Percentiles rank a stretch among this genome's conserved stretches.
These are phyloP conservation scores for Nannochloropsis gaditana DNA, from an alignment of 108 stramenopile genomes.

Conservation along the genomic window DNA sequence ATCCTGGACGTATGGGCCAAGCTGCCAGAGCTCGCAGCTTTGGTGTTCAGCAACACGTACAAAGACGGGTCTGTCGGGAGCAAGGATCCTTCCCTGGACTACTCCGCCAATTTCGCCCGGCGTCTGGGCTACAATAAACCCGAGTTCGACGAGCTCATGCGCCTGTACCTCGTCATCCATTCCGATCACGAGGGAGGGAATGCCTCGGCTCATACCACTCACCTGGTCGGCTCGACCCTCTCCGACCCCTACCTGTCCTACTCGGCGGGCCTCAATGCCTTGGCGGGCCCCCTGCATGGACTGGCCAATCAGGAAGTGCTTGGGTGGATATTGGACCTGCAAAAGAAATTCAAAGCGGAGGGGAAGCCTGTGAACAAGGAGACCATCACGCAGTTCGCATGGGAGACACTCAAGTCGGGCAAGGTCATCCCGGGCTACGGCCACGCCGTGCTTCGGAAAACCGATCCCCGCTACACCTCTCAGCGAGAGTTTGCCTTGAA, in stretches of 20 bases:
- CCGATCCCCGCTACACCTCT: constrained; percentile 97
- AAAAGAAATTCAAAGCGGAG: constrained; percentile 81
- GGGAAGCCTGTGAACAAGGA: constrained; percentile 90
- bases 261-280: constrained; percentile 88
- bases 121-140: constrained; percentile 92
- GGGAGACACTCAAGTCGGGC: constrained; percentile 97
- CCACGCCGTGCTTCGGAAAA: constrained; percentile 96
- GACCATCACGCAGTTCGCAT: constrained; percentile 96
- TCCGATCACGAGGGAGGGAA: constrained; percentile 99
- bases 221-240: constrained; percentile 92
- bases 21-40: constrained; percentile 93
- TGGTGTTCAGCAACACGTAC: constrained; percentile 93
- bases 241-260: constrained; percentile 91
- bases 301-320: constrained; percentile 99
- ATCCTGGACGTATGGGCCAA: constrained; percentile 87
- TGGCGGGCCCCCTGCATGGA: constrained; percentile 97
- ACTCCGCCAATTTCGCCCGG: constrained; percentile 96
- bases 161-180: constrained; percentile 98
- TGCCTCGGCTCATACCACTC: constrained; percentile 96
- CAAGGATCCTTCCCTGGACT: constrained; percentile 86
- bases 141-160: constrained; percentile 96
- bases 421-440: constrained; percentile 99
- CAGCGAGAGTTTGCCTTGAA: constrained; percentile 99
- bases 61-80: constrained; percentile 78
- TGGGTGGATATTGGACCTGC: constrained; percentile 85